These are phyloP conservation scores for Bruguiera gymnorhiza DNA, from an alignment of 345 rosid species.

Conservation along the genomic window DNA sequence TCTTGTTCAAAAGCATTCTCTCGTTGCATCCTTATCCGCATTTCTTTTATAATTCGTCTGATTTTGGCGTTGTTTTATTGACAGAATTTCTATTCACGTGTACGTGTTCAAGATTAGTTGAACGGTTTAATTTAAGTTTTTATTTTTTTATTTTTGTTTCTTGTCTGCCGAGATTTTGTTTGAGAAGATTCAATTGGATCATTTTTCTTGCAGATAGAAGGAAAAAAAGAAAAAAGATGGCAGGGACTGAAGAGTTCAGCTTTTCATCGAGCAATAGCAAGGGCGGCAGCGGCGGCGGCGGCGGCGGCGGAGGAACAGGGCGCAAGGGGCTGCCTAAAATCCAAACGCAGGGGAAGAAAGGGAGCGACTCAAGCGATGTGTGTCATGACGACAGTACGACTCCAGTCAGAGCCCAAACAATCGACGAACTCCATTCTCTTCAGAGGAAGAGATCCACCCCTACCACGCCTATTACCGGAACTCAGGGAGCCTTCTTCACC, in stretches of 20 bases:
- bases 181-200: neutral
- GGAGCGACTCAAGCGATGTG: neutral
- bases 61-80: neutral
- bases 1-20: neutral
- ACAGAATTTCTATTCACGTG: neutral
- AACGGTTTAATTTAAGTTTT: too few species aligned
- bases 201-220: neutral
- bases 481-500: conserved; percentile 15
- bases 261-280: conserved; percentile 9
- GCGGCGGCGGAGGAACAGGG: neutral
- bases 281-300: neutral
- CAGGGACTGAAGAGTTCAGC: conserved; percentile 30
- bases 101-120: too few species aligned
- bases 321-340: conserved; percentile 21
- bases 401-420: conserved; percentile 36
- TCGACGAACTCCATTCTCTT: conserved; percentile 44
- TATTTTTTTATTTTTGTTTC: too few species aligned
- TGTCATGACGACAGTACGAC: conserved; percentile 33
- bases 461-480: conserved; percentile 26
- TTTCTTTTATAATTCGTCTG: neutral
- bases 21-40: neutral
- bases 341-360: conserved; percentile 8
- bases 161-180: too few species aligned
- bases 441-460: conserved; percentile 41
- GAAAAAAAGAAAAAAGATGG: conserved; percentile 2